These are phyloP conservation scores for Lasiosphaeria hispida DNA, from an alignment of 495 filamentous ascomycete species.

Conservation along the genomic window DNA sequence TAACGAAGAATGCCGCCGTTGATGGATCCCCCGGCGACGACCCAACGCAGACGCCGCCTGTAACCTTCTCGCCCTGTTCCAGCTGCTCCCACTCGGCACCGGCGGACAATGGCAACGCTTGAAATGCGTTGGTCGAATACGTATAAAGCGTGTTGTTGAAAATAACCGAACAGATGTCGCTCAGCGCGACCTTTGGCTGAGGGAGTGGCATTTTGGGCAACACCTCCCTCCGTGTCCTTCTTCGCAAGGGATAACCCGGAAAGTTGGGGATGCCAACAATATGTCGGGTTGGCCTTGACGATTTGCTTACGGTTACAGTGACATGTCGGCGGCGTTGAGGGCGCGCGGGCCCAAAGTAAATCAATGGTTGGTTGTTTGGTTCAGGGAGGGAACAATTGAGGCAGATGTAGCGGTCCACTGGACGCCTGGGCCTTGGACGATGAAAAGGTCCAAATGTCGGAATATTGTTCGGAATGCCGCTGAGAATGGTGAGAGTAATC, in stretches of 20 bases:
- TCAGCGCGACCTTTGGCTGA: slow-evolving; percentile 60
- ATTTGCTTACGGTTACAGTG: slow-evolving; percentile 18
- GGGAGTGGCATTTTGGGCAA: slow-evolving; percentile 58
- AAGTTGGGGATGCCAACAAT: slow-evolving; percentile 17
- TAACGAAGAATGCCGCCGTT: slow-evolving; percentile 69
- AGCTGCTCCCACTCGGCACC: slow-evolving; percentile 71
- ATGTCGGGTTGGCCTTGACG: slow-evolving; percentile 9
- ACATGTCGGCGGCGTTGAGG: slow-evolving; percentile 22
- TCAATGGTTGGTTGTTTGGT: too few relatives aligned
- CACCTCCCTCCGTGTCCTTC: slow-evolving; percentile 9
- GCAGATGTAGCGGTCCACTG: too few relatives aligned
- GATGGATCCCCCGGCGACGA: slow-evolving; percentile 54
- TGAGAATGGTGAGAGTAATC: slow-evolving; percentile 6
- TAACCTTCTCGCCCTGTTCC: slow-evolving; percentile 62
- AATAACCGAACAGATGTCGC: slow-evolving; percentile 78
- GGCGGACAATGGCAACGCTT: slow-evolving; percentile 63
- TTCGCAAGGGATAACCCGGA: not conserved
- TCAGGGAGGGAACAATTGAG: too few relatives aligned
- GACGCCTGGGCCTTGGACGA: too few relatives aligned
- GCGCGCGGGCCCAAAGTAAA: too few relatives aligned
- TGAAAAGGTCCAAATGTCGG: too few relatives aligned
- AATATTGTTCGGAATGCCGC: too few relatives aligned
- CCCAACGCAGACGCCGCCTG: slow-evolving; percentile 73
- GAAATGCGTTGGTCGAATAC: slow-evolving; percentile 73
- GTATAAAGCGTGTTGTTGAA: slow-evolving; percentile 82